phyloP scores from a whole-genome alignment of 345 rosid species.

The Eucalyptus pumila region DNA sequence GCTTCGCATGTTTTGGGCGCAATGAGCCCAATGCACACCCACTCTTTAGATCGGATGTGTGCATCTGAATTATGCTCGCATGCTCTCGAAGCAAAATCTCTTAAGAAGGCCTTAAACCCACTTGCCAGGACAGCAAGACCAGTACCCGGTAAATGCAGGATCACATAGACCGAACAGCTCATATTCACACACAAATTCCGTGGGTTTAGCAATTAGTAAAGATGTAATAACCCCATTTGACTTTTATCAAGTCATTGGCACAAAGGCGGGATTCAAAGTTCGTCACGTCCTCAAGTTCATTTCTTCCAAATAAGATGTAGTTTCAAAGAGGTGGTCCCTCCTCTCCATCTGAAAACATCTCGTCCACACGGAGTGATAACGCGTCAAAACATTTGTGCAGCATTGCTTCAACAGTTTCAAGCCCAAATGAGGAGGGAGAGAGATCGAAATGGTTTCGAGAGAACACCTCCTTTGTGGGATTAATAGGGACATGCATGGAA shows the following conservation, averaged over 20 bases:
- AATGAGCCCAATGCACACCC: rapidly evolving
- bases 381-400: not conserved
- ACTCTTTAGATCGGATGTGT: not conserved
- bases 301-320: not conserved
- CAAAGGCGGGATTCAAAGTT: rapidly evolving
- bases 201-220: not conserved
- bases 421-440: not conserved
- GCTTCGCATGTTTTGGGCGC: not conserved
- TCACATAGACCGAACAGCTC: not conserved
- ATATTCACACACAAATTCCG: not conserved
- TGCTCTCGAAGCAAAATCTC: not conserved
- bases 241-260: not conserved
- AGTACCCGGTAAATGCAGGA: not conserved
- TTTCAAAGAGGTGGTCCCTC: not conserved
- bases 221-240: not conserved
- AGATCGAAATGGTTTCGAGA: not conserved
- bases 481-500: not conserved
- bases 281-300: not conserved
- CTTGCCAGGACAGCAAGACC: not conserved
- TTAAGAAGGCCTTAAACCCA: not conserved
- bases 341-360: not conserved
- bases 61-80: too few relatives aligned
- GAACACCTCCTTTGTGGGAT: not conserved
- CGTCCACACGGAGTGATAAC: not conserved
- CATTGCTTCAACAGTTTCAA: not conserved